Evolutionary conservation across 192 early-diverging fungal species (phyloP), one percentile per base, ranked within the genome.

Genomic region (Gigaspora rosea): DNA sequence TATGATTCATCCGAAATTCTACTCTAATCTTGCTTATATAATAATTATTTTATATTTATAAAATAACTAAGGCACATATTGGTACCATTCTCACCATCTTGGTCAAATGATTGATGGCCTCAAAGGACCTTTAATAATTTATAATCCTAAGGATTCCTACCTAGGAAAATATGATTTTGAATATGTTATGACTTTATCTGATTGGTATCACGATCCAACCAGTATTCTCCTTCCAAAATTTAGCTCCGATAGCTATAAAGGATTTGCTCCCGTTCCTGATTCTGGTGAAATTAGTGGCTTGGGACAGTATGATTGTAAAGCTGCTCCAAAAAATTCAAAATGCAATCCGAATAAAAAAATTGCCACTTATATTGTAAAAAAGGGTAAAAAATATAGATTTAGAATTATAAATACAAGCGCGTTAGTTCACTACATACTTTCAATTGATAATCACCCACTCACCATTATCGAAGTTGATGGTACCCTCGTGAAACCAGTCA

Each of bases 41-140:
- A 27, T 27, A 27, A 27, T 27, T 27, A 27, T 27, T 27, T 27
- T n/a, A n/a, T n/a, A n/a, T n/a, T n/a, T n/a, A 27, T 27, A 27
- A 0, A 27, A 41, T 41, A n/a, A n/a, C n/a, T 7, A 41, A 41
- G 41, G 85, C 20, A 83, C 82, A 56, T 88, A 81, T 48, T 88
- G 86, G 86, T 81, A 78, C n/a, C 86, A 88, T 49, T 78, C 79
- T 36, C 86, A 88, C 64, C 22, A 63, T 13, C 27, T 49, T 0
- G 71, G 74, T 0, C 81, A 82, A 35, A 77, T 79, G 18, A 32
- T 79, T 65, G 81, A 82, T 68, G 81, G 81, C 13, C 54, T 82
- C 20, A 51, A 61, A 11, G 76, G 76, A 56, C 7, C 47, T 58
- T 3, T 36, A 15, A 18, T 68, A 4, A 12, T 62, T 20, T 32